Evolutionary conservation across 2,329 filamentous ascomycete genomes (phyloP).

Genomic region (Cytospora chrysosperma): DNA sequence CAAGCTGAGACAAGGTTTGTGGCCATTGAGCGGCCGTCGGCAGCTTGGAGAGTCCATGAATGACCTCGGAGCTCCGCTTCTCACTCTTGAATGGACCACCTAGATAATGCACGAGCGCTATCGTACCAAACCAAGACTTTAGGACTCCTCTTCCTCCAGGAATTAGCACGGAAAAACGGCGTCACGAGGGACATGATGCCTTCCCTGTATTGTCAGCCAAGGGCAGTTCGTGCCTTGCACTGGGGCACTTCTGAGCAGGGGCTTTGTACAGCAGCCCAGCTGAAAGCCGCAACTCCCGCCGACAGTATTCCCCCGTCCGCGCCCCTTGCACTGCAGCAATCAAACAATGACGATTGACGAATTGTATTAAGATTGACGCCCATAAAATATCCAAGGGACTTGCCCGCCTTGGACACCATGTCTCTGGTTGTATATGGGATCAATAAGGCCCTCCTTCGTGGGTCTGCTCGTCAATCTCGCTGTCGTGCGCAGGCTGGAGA

Average conservation of each 20-base stretch:
- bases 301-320: background rate
- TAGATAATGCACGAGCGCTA: slow-evolving; percentile 7
- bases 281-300: background rate
- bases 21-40: slow-evolving; percentile 14
- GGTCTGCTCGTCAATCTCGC: slow-evolving; percentile 1
- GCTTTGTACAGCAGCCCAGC: background rate
- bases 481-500: background rate
- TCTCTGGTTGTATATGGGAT: background rate
- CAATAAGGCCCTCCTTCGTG: background rate
- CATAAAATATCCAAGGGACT: background rate
- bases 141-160: slow-evolving; percentile 3
- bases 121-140: slow-evolving; percentile 11
- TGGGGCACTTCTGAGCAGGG: background rate
- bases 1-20: slow-evolving; percentile 21
- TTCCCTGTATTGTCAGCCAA: background rate
- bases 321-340: background rate
- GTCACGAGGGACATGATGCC: slow-evolving; percentile 11
- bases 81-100: slow-evolving; percentile 4
- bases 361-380: slow-evolving; percentile 7
- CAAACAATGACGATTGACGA: slow-evolving; percentile 1
- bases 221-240: background rate
- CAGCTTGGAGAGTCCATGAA: slow-evolving; percentile 4
- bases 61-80: slow-evolving; percentile 9
- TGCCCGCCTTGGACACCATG: slow-evolving; percentile 4
- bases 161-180: slow-evolving; percentile 5